Evolutionary conservation across 1,284 basidiomycete genomes (phyloP).

Genomic region (Cystobasidium sp.): DNA sequence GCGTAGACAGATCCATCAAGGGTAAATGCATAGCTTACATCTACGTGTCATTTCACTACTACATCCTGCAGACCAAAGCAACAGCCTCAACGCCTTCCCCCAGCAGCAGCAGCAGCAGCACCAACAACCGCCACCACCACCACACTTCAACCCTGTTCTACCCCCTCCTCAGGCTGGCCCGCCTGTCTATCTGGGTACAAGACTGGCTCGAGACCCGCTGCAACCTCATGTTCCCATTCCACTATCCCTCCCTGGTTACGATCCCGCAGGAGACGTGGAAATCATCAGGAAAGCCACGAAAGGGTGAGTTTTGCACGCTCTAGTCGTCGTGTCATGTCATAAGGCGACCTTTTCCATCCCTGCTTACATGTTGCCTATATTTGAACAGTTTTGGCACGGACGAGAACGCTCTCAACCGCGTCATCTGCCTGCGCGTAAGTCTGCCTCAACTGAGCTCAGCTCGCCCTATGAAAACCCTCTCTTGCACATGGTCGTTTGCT

Average conservation of each 20-base stretch:
- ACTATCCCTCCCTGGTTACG: slow-evolving; percentile 47
- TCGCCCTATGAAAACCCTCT: background rate
- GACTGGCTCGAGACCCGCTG: slow-evolving; percentile 30
- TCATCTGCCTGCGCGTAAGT: slow-evolving; percentile 23
- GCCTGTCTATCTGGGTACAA: slow-evolving; percentile 29
- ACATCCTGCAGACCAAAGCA: too few species aligned
- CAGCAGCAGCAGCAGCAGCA: too few species aligned
- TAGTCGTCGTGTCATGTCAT: too few species aligned
- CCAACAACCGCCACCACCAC: too few species aligned
- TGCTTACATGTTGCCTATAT: background rate
- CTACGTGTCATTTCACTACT: too few species aligned
- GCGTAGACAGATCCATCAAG: too few species aligned
- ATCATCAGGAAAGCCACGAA: slow-evolving; percentile 55
- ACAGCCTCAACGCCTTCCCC: too few species aligned
- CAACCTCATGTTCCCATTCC: slow-evolving; percentile 10
- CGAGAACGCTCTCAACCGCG: slow-evolving; percentile 25
- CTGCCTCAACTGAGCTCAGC: background rate
- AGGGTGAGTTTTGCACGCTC: slow-evolving; percentile 41
- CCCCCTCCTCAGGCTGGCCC: slow-evolving; percentile 1
- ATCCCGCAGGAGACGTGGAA: slow-evolving; percentile 53
- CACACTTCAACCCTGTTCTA: too few species aligned
- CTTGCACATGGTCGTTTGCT: background rate
- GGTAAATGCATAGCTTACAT: too few species aligned
- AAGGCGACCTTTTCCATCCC: background rate
- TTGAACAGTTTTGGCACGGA: slow-evolving; percentile 33